Evolutionary conservation across 2,329 filamentous ascomycete genomes (phyloP), one percentile per base, ranked within the genome.

Genomic region (Cytospora leucostoma): DNA sequence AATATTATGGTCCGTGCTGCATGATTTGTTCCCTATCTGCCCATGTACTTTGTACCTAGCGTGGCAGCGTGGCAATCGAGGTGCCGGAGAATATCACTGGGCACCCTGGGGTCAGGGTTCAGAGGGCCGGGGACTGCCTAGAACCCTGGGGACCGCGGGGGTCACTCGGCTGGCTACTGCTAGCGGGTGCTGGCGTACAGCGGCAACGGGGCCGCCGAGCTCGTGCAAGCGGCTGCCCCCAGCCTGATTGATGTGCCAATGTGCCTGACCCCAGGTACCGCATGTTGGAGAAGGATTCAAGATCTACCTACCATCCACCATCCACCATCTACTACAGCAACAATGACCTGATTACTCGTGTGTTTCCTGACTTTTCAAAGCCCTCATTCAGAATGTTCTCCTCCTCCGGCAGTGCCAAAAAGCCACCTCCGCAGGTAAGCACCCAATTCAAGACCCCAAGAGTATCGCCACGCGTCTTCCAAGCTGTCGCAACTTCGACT

Each of bases 391-490:
- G 72, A 67, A 88, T 89, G 86, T 88, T 88, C 78, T 84, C 85
- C 67, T 88, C 85, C 70, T 87, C 85, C 68, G 82, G 82, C 70
- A 82, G 83, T 78, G 80, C 84, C 77, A 90, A 90, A 81, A 92
- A 92, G 80, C 81, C 84, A 69, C 80, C 84, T 68, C 86, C 88
- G 74, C 88, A 91, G 86, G 90, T 92, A 79, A 74, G 82, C 76
- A 47, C 17, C 61, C 88, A 91, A 85, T 90, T 92, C 79, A 74
- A 82, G 76, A 47, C 17, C 61, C 65, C 55, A 66, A 65, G 21
- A 63, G 65, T 59, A 59, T 57, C 51, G 13, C 52, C 52, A 35
- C 65, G 49, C 35, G 33, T 33, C 27, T 27, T 27, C 27, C 27
- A 27, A 27, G 27, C 27, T 59, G 56, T 56, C 55, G 59, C 61